Evolutionary conservation across 805 yeast species (phyloP).

Genomic region (Kluyveromyces aestuarii): DNA sequence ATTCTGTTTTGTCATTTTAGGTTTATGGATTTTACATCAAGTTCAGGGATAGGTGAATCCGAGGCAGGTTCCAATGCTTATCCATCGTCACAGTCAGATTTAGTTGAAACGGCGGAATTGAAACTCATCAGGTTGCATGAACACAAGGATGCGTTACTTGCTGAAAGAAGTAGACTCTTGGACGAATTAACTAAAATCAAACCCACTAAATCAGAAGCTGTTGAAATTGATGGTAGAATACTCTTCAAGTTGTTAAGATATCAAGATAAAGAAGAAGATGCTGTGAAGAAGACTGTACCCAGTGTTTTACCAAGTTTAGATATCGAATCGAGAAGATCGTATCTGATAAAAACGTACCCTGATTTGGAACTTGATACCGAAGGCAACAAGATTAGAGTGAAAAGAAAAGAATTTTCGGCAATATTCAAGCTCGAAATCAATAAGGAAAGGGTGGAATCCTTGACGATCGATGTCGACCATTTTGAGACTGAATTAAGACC

Average conservation of each 20-base stretch:
- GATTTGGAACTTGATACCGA: background rate
- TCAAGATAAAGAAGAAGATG: background rate
- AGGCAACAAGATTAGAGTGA: background rate
- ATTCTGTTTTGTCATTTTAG: background rate
- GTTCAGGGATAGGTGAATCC: background rate
- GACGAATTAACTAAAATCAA: background rate
- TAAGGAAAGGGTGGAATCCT: background rate
- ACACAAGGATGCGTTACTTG: background rate
- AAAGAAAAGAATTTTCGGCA: background rate
- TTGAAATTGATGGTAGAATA: background rate
- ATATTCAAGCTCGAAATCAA: background rate
- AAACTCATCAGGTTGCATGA: slow-evolving; percentile 1
- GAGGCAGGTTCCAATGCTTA: background rate
- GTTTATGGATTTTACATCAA: slow-evolving; percentile 1
- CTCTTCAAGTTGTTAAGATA: background rate
- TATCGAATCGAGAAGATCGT: background rate
- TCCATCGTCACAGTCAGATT: slow-evolving; percentile 1
- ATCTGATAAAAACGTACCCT: background rate
- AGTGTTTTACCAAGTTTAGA: slow-evolving; percentile 2
- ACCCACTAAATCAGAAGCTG: background rate
- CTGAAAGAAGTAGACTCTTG: background rate
- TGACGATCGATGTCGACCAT: background rate
- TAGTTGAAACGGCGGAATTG: background rate
- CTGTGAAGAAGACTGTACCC: background rate
- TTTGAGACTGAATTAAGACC: background rate